Conservation (phyloP, 2,329 filamentous ascomycete genomes). For the Colletotrichum sp. region DNA sequence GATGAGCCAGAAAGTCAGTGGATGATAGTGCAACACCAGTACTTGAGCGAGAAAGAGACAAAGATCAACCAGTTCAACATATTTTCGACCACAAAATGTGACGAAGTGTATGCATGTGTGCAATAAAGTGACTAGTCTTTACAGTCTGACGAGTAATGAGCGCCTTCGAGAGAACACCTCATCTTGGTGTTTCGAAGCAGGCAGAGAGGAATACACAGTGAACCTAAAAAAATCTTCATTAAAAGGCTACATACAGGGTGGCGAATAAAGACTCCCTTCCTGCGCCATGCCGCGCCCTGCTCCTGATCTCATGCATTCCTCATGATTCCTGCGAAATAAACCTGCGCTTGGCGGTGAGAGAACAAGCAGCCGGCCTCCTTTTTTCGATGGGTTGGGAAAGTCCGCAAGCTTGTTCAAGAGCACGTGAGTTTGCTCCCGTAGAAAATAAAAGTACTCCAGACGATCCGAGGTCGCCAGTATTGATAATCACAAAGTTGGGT, state of each 20-base stretch:
- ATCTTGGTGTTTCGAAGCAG: background rate
- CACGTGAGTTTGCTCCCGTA: background rate
- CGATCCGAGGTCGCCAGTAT: background rate
- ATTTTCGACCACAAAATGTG: background rate
- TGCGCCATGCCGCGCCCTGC: background rate
- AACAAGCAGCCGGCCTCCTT: background rate
- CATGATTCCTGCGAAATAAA: background rate
- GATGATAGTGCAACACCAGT: background rate
- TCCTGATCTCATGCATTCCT: background rate
- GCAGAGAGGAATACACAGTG: background rate
- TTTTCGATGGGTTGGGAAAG: background rate
- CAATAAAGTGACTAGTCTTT: background rate
- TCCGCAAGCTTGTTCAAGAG: background rate
- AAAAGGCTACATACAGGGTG: background rate
- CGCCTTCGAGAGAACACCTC: background rate
- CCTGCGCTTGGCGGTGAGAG: background rate
- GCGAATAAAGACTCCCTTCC: background rate
- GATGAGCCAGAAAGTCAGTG: background rate
- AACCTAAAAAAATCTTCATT: background rate
- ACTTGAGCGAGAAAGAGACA: background rate
- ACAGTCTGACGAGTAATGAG: background rate
- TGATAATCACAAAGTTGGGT: background rate
- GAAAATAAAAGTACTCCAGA: background rate
- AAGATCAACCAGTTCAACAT: background rate
- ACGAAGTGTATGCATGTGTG: background rate